Evolutionary conservation across 129 eudicot species (phyloP).

Genomic region (Helianthus tuberosus): DNA sequence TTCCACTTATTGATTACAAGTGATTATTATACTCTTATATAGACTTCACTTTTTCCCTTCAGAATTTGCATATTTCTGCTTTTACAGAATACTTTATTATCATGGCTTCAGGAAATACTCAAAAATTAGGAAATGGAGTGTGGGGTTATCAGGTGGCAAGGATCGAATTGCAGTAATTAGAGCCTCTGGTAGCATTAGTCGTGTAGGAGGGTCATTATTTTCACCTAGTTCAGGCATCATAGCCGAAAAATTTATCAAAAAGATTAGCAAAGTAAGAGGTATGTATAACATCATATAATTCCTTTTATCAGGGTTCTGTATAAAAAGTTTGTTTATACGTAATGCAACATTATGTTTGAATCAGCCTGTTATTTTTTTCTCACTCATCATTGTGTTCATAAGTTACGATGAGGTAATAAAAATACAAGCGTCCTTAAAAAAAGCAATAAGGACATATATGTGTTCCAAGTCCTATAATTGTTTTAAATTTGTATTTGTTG

Average conservation of each 20-base stretch:
- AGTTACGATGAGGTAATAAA: not conserved
- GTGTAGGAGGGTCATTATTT: constrained; percentile 55
- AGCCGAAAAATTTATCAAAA: constrained; percentile 81
- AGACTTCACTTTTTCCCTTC: not conserved
- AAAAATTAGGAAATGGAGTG: constrained; percentile 63
- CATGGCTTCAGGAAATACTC: constrained; percentile 65
- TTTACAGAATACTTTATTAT: not conserved
- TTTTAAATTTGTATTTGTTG: not conserved
- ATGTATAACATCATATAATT: constrained; percentile 13
- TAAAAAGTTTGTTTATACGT: too few relatives aligned
- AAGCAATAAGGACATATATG: not conserved
- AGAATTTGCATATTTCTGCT: not conserved
- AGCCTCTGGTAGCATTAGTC: constrained; percentile 88
- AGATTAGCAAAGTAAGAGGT: constrained; percentile 73
- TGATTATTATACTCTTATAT: constrained; percentile 20
- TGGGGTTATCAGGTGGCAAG: constrained; percentile 77
- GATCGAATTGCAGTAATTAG: constrained; percentile 79
- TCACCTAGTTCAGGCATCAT: constrained; percentile 62
- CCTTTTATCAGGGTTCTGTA: not conserved
- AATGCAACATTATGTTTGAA: not conserved
- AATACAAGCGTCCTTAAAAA: not conserved
- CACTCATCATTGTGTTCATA: not conserved
- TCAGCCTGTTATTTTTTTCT: not conserved
- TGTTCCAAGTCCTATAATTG: not conserved
- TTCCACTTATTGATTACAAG: constrained; percentile 78